Evolutionary conservation across 2,329 filamentous ascomycete species (phyloP).

Genomic region (Colletotrichum simmondsii): DNA sequence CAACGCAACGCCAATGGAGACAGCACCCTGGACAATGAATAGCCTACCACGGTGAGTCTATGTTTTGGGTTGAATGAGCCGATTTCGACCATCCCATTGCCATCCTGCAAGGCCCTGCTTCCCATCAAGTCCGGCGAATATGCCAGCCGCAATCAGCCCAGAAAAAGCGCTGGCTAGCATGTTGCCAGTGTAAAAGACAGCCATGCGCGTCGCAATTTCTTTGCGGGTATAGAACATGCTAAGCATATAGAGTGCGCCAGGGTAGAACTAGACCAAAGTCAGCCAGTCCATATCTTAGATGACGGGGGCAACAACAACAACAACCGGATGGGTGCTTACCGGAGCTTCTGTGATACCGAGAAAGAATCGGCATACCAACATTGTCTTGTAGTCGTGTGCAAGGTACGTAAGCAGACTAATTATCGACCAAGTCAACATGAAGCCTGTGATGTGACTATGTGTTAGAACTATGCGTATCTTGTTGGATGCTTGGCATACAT

Average conservation of each 20-base stretch:
- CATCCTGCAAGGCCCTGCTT: slow-evolving; percentile 49
- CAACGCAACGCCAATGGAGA: slow-evolving; percentile 47
- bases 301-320: not conserved
- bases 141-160: slow-evolving; percentile 54
- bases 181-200: slow-evolving; percentile 56
- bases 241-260: slow-evolving; percentile 33
- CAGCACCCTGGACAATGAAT: slow-evolving; percentile 53
- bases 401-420: slow-evolving; percentile 24
- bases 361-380: slow-evolving; percentile 29
- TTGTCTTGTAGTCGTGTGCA: slow-evolving; percentile 17
- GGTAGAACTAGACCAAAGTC: slow-evolving; percentile 33
- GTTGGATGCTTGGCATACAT: slow-evolving; percentile 2
- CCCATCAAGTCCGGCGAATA: slow-evolving; percentile 54
- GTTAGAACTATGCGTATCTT: slow-evolving; percentile 5
- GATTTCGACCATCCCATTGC: slow-evolving; percentile 48
- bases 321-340: not conserved
- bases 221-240: slow-evolving; percentile 33
- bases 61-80: not conserved
- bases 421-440: slow-evolving; percentile 32
- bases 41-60: slow-evolving; percentile 37
- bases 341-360: slow-evolving; percentile 33
- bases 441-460: slow-evolving; percentile 4
- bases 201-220: slow-evolving; percentile 45
- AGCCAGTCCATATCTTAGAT: not conserved
- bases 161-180: slow-evolving; percentile 56